These are phyloP conservation scores for Citrus reticulata DNA, from an alignment of 345 rosid genomes.

Conservation along the genomic window DNA sequence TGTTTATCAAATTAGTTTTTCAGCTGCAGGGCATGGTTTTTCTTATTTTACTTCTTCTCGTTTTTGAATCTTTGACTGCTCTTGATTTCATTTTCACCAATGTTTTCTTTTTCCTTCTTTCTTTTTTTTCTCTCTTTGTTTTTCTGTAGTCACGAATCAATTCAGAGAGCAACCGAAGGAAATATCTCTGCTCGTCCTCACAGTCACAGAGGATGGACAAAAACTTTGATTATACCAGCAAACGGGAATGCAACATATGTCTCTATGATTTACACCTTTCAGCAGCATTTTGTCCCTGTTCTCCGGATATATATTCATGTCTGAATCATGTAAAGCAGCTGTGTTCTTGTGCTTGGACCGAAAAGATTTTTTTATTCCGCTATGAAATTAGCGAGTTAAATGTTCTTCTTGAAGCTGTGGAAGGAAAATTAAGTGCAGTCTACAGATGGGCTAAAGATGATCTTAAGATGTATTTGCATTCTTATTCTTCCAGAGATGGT, in stretches of 20 bases:
- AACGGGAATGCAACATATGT: conserved; percentile 56
- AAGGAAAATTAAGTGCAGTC: conserved; percentile 46
- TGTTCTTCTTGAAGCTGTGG: conserved; percentile 57
- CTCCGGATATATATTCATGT: conserved; percentile 50
- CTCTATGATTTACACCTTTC: conserved; percentile 64
- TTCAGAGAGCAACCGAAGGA: conserved; percentile 44
- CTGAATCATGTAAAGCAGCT: conserved; percentile 56
- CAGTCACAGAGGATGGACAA: conserved; percentile 42
- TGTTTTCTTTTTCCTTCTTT: neutral
- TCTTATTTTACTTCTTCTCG: neutral
- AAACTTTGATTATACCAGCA: conserved; percentile 37
- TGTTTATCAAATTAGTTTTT: neutral
- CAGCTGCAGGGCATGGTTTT: neutral
- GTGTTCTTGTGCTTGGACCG: conserved; percentile 58
- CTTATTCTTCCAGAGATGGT: conserved; percentile 13
- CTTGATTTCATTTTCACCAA: neutral
- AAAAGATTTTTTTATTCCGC: conserved; percentile 49
- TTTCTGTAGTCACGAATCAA: conserved; percentile 47
- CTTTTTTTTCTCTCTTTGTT: neutral
- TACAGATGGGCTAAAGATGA: conserved; percentile 42
- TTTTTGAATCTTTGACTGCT: conserved; percentile 5
- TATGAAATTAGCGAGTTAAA: conserved; percentile 47
- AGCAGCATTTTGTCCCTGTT: conserved; percentile 55
- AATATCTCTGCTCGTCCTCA: conserved; percentile 39
- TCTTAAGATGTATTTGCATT: conserved; percentile 26